Percentiles rank a stretch among this genome's conserved stretches.
These are phyloP conservation scores for Gaertneriomyces sp. DNA, from an alignment of 192 early-diverging fungal species.

Conservation along the genomic window DNA sequence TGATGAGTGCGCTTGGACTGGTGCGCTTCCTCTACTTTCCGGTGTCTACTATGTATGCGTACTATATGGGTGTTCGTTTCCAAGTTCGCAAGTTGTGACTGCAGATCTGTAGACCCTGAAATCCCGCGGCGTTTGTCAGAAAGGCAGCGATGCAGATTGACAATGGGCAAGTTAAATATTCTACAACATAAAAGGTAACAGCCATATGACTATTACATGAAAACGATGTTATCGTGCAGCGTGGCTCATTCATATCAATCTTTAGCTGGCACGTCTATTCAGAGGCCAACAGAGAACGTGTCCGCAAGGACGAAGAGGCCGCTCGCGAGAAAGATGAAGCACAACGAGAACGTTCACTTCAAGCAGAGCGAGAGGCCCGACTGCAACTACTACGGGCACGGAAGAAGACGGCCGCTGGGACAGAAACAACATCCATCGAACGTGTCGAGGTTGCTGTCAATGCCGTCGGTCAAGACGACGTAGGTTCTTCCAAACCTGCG, in stretches of 20 bases:
- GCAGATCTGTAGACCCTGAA: no score
- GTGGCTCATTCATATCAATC: not conserved
- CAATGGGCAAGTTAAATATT: constrained; percentile 52
- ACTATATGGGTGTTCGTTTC: no score
- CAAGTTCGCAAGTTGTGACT: no score
- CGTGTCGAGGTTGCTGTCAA: constrained; percentile 50
- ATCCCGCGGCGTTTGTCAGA: no score
- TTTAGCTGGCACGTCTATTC: constrained; percentile 74
- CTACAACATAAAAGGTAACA: constrained; percentile 65
- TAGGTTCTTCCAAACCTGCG: not conserved
- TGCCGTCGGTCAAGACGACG: constrained; percentile 39
- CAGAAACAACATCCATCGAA: constrained; percentile 54
- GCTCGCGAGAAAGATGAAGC: constrained; percentile 55
- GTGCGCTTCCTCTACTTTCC: no score
- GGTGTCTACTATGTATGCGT: no score
- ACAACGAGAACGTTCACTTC: constrained; percentile 40
- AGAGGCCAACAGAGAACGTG: constrained; percentile 64
- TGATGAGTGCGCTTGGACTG: no score
- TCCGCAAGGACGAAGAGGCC: constrained; percentile 64
- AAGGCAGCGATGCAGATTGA: no score
- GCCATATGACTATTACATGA: not conserved
- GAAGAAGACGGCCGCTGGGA: constrained; percentile 16
- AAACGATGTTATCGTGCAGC: not conserved
- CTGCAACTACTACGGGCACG: constrained; percentile 51
- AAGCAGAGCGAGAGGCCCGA: constrained; percentile 64